Evolutionary conservation across 202 grass and related monocot genomes (phyloP).

Genomic region (Zizania palustris): DNA sequence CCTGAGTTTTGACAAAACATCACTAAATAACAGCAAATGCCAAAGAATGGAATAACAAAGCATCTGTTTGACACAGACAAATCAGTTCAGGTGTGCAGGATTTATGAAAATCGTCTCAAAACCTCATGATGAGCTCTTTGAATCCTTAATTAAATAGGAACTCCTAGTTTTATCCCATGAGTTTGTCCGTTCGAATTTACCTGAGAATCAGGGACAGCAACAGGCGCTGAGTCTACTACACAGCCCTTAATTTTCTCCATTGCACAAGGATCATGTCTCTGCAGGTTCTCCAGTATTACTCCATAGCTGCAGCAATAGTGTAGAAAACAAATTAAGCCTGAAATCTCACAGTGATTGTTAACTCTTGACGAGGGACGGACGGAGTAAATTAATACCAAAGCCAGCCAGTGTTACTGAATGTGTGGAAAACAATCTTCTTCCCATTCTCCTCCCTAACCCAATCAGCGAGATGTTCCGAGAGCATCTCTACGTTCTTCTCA

Average conservation of each 20-base stretch:
- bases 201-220: slow-evolving; percentile 84
- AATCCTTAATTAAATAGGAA: background rate
- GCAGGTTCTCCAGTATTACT: slow-evolving; percentile 77
- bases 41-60: background rate
- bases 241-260: slow-evolving; percentile 89
- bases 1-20: slow-evolving; percentile 41
- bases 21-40: background rate
- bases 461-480: slow-evolving; percentile 70
- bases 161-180: background rate
- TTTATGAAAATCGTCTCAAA: background rate
- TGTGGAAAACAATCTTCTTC: slow-evolving; percentile 94
- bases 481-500: slow-evolving; percentile 71
- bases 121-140: background rate
- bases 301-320: slow-evolving; percentile 67
- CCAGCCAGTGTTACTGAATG: slow-evolving; percentile 98
- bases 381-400: slow-evolving; percentile 56
- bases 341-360: background rate
- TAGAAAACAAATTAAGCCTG: background rate
- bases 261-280: slow-evolving; percentile 56
- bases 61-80: slow-evolving; percentile 13
- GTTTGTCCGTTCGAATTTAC: slow-evolving; percentile 43
- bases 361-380: background rate
- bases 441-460: slow-evolving; percentile 82
- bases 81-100: background rate
- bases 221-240: slow-evolving; percentile 87